Evolutionary conservation across 148 eudicot species (phyloP), one percentile per base, ranked within the genome.

Genomic region (Hydrangea macrophylla): DNA sequence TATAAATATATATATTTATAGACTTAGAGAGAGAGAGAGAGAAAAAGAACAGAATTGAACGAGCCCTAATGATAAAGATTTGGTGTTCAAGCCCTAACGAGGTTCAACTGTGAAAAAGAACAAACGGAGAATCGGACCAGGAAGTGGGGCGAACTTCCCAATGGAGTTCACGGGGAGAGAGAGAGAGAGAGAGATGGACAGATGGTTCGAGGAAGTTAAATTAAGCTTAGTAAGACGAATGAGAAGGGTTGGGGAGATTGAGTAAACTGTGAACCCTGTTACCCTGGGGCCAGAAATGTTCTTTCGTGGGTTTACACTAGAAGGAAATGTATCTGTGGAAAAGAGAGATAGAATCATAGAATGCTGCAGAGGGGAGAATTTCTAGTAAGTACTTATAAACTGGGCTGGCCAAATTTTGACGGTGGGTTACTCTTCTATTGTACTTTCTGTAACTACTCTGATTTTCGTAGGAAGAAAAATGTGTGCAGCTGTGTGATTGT

Each of bases 201-300:
- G 42, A 48, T 27, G 60, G 35, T 54, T 64, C 54, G 59, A 54
- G 28, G 58, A 6, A 24, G 31, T 33, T 7, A 35, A 18, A 6
- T n/a, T 30, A 26, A 65, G 69, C 42, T 65, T 42, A 15, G 26
- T 28, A 12, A 54, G n/a, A 26, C 31, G 60, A 66, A 54, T 33
- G 32, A 40, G 66, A 26, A 62, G 27, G 32, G 1, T 26, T n/a
- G 28, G 5, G 25, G n/a, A 13, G 28, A 10, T 36, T 55, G n/a
- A n/a, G n/a, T n/a, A n/a, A n/a, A n/a, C 23, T n/a, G 55, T 60
- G 60, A 70, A 70, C 58, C 72, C 73, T 70, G 60, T n/a, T n/a
- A n/a, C n/a, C n/a, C n/a, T n/a, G n/a, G n/a, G 66, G 50, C 48
- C 48, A 42, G 15, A 42, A 42, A 42, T 3, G 48, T 9, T 11